Base-by-base conservation (phyloP, 192 early-diverging fungal species). In the Lobulomyces angularis region DNA sequence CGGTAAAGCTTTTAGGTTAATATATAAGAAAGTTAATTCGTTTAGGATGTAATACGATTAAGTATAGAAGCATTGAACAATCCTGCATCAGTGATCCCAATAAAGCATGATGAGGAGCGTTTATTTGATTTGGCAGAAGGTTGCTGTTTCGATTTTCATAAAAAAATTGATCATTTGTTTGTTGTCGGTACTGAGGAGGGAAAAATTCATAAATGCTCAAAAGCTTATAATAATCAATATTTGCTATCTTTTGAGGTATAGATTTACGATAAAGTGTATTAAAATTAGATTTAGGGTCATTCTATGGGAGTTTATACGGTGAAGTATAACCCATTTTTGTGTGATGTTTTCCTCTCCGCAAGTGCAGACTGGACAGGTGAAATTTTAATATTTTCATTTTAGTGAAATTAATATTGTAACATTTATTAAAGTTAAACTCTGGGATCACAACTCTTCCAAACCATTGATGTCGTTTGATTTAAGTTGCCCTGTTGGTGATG, bases 171-270 rank as follows among this genome's bases (percentile, higher is more conserved):
- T 20, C 64, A 75, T 35, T 21, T 77, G 34, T 77, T 77, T 48
- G 68, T 76, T 9, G 74, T 77, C 26, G 74, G 74, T 6, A 77
- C 74, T n/a, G 74, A 77, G 49, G 74, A 77, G 54, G 74, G 74
- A 3, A 45, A 46, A 37, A 70, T 77, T 28, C 56, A 65, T 52
- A 74, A 75, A 38, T 77, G 74, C 50, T 77, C 74, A 3, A 77
- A 74, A 43, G 55, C 55, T 22, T 77, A 77, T 42, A 67, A 61
- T 43, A 69, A 52, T 20, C 62, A 75, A 38, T 71, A 75, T 48
- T 43, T 77, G 43, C 37, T 70, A 16, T 55, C 64, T 1, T 77
- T 68, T 55, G 65, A 75, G 51, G 73, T 75, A 40, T 23, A 4
- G 7, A 25, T 9, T 8, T 17, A 0, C 24, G n/a, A 37, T 27